Percentiles rank a stretch among this genome's conserved stretches.
These are phyloP conservation scores for Ustilago hordei DNA, from an alignment of 1,284 basidiomycete species.

Conservation along the genomic window DNA sequence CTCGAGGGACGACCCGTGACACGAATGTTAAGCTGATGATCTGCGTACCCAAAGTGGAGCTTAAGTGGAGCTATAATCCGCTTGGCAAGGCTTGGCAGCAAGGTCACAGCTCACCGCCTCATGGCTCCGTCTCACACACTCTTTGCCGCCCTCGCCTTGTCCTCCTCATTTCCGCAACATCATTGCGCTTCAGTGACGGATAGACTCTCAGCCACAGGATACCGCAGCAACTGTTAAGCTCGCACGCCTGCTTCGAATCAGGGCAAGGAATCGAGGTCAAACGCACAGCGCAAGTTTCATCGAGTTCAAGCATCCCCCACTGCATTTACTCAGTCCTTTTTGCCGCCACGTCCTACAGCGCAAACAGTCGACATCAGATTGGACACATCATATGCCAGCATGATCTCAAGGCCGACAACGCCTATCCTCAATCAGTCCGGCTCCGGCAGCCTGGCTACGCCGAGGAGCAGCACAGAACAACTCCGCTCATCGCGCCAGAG, in stretches of 20 bases:
- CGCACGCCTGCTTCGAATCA: not conserved
- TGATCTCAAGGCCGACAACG: constrained; percentile 34
- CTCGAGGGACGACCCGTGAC: not conserved
- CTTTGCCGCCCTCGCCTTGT: not conserved
- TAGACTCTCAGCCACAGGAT: not conserved
- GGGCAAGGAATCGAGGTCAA: not conserved
- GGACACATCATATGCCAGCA: constrained; percentile 1
- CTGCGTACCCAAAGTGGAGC: constrained; percentile 7
- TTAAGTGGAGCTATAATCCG: constrained; percentile 14
- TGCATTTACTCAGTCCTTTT: not conserved
- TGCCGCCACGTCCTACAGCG: too few relatives aligned
- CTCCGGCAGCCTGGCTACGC: constrained; percentile 28
- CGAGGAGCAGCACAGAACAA: constrained; percentile 38
- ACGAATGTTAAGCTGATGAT: not conserved
- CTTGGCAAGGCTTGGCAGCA: constrained; percentile 18
- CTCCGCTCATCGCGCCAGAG: constrained; percentile 23
- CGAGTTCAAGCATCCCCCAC: not conserved
- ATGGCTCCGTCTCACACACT: not conserved
- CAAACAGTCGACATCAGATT: not conserved
- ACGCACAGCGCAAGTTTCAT: not conserved
- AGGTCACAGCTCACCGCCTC: not conserved
- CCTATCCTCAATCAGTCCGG: constrained; percentile 40
- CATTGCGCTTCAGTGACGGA: not conserved
- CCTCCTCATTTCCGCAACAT: not conserved
- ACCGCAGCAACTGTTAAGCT: not conserved